Evolutionary conservation across 257 asterid species (phyloP).

Genomic region (Nicotiana obtusifolia): DNA sequence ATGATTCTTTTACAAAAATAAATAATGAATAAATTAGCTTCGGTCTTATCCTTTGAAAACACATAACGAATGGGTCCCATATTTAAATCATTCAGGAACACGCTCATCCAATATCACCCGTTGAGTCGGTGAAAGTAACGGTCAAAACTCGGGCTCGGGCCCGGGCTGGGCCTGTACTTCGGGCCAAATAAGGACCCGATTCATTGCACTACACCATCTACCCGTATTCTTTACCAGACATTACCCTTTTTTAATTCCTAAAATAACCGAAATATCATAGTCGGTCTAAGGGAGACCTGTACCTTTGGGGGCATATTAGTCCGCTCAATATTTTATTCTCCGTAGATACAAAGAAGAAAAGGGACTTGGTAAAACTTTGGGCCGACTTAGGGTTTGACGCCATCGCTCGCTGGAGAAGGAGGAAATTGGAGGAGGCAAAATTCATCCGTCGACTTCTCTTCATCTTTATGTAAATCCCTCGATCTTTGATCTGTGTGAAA

Average conservation of each 20-base stretch:
- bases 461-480: neutral
- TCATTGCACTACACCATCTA: neutral
- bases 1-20: no score
- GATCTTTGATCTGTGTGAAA: neutral
- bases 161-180: neutral
- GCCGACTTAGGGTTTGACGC: constrained; percentile 16
- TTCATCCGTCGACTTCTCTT: constrained; percentile 7
- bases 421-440: neutral
- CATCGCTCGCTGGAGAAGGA: neutral
- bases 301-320: neutral
- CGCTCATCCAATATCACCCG: neutral
- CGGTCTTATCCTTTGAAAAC: neutral
- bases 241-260: neutral
- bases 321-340: neutral
- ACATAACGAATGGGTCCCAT: neutral
- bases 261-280: neutral
- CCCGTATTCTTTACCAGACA: neutral
- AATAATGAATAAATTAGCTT: neutral
- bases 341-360: neutral
- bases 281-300: neutral
- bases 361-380: neutral
- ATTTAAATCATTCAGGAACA: neutral
- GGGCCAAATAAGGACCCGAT: neutral
- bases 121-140: constrained; percentile 3
- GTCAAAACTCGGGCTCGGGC: neutral